Conservation (phyloP, 2,329 filamentous ascomycete genomes). For the Incumbomyces delicatus region DNA sequence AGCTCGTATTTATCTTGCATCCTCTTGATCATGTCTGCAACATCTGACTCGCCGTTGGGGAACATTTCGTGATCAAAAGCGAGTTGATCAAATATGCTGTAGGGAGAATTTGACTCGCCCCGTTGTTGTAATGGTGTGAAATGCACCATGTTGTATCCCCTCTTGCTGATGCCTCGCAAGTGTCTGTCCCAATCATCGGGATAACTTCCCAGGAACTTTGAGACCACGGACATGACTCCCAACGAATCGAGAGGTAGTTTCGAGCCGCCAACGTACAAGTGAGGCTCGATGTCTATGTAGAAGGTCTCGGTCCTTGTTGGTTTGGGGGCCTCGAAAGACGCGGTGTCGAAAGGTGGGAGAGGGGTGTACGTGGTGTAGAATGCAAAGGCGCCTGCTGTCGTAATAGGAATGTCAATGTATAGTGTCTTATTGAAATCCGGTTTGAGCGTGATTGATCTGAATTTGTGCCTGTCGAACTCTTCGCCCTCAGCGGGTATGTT, state of each 20-base stretch:
- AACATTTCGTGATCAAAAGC: slow-evolving; percentile 75
- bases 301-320: slow-evolving; percentile 64
- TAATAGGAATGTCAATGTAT: slow-evolving; percentile 79
- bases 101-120: slow-evolving; percentile 87
- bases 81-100: slow-evolving; percentile 90
- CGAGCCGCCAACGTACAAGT: slow-evolving; percentile 61
- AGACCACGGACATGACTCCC: slow-evolving; percentile 86
- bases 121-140: slow-evolving; percentile 89
- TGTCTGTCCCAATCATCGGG: slow-evolving; percentile 85
- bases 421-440: slow-evolving; percentile 90
- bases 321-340: slow-evolving; percentile 39
- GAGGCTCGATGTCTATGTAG: slow-evolving; percentile 90
- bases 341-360: slow-evolving; percentile 64
- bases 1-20: slow-evolving; percentile 80
- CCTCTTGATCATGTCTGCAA: slow-evolving; percentile 63
- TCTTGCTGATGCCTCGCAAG: slow-evolving; percentile 72
- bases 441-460: slow-evolving; percentile 68
- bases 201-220: slow-evolving; percentile 95
- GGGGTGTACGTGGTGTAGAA: slow-evolving; percentile 91
- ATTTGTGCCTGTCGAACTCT: slow-evolving; percentile 66
- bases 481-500: slow-evolving; percentile 76
- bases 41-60: slow-evolving; percentile 72
- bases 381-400: slow-evolving; percentile 75
- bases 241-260: slow-evolving; percentile 75
- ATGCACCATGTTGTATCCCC: slow-evolving; percentile 98